phyloP scores from a whole-genome alignment of 2,329 filamentous ascomycete species.

The Fusarium sarcochroum region DNA sequence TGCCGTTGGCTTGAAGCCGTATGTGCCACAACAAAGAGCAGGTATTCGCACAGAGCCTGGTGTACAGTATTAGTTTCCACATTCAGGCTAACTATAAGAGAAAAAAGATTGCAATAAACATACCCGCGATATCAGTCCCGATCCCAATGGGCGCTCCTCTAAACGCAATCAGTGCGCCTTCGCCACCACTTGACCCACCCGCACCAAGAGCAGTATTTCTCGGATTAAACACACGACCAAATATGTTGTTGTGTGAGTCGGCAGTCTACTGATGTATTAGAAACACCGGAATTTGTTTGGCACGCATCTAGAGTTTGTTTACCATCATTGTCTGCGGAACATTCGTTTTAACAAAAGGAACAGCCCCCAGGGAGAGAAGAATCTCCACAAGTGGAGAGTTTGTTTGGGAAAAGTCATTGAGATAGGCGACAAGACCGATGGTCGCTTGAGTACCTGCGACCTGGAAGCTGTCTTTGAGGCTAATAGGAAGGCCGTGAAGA shows the following conservation, averaged over 20 bases:
- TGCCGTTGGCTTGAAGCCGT: conserved; percentile 29
- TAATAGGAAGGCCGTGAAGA: conserved; percentile 37
- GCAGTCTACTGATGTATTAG: conserved; percentile 6
- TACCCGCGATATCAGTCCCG: conserved; percentile 52
- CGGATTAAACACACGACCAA: conserved; percentile 71
- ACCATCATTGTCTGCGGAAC: conserved; percentile 34
- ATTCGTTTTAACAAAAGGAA: conserved; percentile 34
- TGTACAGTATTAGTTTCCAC: neutral
- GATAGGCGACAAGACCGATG: conserved; percentile 17
- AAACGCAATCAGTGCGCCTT: conserved; percentile 52
- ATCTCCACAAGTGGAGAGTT: conserved; percentile 23
- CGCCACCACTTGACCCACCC: conserved; percentile 73
- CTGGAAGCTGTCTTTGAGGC: conserved; percentile 26
- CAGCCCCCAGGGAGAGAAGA: conserved; percentile 15
- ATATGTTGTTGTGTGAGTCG: conserved; percentile 61
- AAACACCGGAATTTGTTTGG: neutral
- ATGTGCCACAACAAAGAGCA: conserved; percentile 40
- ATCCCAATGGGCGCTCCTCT: conserved; percentile 52
- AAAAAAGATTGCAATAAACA: neutral
- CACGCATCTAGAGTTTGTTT: neutral
- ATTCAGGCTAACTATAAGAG: accelerated
- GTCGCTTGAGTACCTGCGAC: conserved; percentile 20
- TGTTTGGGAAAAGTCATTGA: neutral
- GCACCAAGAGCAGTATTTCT: conserved; percentile 68
- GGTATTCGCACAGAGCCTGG: conserved; percentile 48